A percentile compares a stretch with the other conserved stretches of the same genome.
These are phyloP conservation scores for Daedalea quercina DNA, from an alignment of 768 basidiomycete species.

Conservation along the genomic window DNA sequence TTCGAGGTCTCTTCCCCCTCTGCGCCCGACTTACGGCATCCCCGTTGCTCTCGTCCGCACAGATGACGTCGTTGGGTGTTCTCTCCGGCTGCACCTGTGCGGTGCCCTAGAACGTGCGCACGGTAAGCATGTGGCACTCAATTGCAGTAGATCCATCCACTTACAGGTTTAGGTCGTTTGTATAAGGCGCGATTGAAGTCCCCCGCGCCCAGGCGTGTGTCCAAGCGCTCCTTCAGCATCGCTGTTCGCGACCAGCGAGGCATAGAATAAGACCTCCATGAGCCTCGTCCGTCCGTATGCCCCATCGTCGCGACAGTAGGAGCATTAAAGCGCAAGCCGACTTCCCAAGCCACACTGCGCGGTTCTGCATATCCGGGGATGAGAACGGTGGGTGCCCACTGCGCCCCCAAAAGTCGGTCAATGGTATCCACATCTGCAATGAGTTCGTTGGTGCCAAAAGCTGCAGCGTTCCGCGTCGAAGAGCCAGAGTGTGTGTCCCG, in stretches of 20 bases:
- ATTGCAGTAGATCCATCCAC: neutral
- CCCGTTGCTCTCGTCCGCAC: slow-evolving; percentile 1
- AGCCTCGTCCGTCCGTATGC: neutral
- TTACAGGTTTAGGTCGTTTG: slow-evolving; percentile 8
- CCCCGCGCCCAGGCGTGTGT: slow-evolving; percentile 10
- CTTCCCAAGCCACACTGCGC: neutral
- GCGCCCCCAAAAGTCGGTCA: no score
- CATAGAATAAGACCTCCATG: slow-evolving; percentile 4
- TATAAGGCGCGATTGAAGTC: slow-evolving; percentile 8
- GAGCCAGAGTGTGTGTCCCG: no score
- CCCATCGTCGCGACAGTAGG: no score
- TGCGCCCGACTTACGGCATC: neutral
- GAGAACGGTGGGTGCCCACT: no score
- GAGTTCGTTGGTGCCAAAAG: no score
- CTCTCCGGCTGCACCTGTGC: neutral
- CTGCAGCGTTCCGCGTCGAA: no score
- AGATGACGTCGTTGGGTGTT: neutral
- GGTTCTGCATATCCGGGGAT: no score
- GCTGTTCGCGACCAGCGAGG: slow-evolving; percentile 12
- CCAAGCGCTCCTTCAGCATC: slow-evolving; percentile 14
- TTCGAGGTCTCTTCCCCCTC: neutral
- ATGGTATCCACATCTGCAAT: no score
- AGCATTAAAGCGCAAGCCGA: no score
- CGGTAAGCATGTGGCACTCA: no score
- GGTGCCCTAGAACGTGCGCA: neutral